These are phyloP conservation scores for Suillus subaureus DNA, from an alignment of 768 basidiomycete species.

Conservation along the genomic window DNA sequence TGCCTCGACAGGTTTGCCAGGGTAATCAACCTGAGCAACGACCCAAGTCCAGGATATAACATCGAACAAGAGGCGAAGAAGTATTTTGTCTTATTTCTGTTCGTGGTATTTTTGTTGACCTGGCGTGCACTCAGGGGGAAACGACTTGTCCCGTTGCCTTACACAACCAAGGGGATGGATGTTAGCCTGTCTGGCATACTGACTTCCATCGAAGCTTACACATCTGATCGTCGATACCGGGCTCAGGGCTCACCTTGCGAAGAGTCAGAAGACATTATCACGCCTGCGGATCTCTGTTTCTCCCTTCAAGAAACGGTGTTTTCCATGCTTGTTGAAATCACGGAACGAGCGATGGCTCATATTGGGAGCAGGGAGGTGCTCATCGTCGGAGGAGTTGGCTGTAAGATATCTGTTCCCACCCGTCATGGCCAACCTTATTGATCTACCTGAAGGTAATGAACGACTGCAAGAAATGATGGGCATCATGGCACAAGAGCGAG, in stretches of 20 bases:
- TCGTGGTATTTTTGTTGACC: conserved; percentile 1
- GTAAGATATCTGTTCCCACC: conserved; percentile 51
- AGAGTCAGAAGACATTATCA: conserved; percentile 69
- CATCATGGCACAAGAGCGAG: conserved; percentile 90
- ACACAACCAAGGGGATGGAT: conserved; percentile 99
- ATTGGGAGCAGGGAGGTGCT: conserved; percentile 95
- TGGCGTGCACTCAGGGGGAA: conserved; percentile 61
- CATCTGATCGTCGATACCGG: conserved; percentile 83
- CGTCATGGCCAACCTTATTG: neutral
- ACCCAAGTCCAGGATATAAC: conserved; percentile 95
- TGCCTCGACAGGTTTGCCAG: conserved; percentile 97
- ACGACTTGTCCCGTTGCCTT: conserved; percentile 81
- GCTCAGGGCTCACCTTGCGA: conserved; percentile 41
- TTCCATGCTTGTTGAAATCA: conserved; percentile 99
- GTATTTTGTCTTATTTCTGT: conserved; percentile 41
- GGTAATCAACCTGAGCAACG: conserved; percentile 92
- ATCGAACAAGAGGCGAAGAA: conserved; percentile 95
- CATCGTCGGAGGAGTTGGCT: conserved; percentile 99
- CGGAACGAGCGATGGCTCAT: conserved; percentile 98
- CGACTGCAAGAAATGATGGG: conserved; percentile 99
- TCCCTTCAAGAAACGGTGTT: conserved; percentile 96
- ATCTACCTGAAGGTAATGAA: conserved; percentile 68
- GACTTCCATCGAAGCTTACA: conserved; percentile 86
- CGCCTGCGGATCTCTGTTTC: conserved; percentile 95
- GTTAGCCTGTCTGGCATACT: conserved; percentile 94